phyloP scores from a whole-genome alignment of 768 basidiomycete genomes.

The Mrakia hoshinonis region DNA sequence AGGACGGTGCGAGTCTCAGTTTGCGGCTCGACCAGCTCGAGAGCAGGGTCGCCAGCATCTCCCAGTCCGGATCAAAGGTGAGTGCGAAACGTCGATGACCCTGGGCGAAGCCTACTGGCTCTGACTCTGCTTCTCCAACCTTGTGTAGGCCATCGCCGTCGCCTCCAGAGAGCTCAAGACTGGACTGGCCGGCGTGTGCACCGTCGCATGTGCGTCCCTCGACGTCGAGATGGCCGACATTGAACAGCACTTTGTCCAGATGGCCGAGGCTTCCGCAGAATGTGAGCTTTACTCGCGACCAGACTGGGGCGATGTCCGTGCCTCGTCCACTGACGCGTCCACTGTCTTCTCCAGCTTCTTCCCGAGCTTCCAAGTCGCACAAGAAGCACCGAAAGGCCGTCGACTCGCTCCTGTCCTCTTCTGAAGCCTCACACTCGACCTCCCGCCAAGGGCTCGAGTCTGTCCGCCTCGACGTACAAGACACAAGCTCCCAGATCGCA shows the following conservation, averaged over 20 bases:
- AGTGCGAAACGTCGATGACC: neutral
- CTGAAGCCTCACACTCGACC: conserved; percentile 42
- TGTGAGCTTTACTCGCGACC: neutral
- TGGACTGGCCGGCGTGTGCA: neutral
- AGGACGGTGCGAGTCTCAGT: neutral
- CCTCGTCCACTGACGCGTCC: neutral
- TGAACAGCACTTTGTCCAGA: neutral
- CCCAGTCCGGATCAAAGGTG: neutral
- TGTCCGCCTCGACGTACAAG: conserved; percentile 7
- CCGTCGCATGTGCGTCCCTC: neutral
- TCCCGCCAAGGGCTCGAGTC: conserved; percentile 38
- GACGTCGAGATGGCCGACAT: conserved; percentile 16
- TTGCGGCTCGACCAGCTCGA: neutral
- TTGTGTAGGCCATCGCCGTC: conserved; percentile 2
- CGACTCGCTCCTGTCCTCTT: neutral
- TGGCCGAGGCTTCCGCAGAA: neutral
- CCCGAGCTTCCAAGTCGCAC: conserved; percentile 4
- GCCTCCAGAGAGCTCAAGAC: neutral
- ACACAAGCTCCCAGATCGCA: neutral
- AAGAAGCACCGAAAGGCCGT: conserved; percentile 17
- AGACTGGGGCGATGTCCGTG: neutral
- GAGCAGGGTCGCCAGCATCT: neutral
- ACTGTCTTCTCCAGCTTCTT: neutral
- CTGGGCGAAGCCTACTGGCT: neutral
- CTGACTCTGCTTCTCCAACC: neutral